Conservation (phyloP, 2,329 filamentous ascomycete genomes). For the Ophiostoma pallidulum region DNA sequence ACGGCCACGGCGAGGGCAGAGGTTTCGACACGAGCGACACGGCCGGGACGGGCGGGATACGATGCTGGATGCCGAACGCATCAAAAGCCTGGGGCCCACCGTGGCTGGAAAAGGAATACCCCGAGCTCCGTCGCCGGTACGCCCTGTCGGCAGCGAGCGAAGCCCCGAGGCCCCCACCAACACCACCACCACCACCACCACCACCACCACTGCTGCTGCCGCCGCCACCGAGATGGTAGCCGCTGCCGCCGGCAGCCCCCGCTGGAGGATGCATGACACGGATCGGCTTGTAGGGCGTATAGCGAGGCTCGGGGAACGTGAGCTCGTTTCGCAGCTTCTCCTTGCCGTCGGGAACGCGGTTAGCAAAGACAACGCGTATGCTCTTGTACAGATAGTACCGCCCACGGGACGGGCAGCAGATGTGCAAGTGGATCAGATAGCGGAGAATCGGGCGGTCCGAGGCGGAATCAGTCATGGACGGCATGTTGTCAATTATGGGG, state of each 20-base stretch:
- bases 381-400: conserved; percentile 86
- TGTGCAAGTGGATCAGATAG: conserved; percentile 87
- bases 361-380: conserved; percentile 91
- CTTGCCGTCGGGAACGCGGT: conserved; percentile 89
- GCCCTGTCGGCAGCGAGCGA: conserved; percentile 51
- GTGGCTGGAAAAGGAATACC: conserved; percentile 30
- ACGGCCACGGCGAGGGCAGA: background rate
- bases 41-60: conserved; percentile 13
- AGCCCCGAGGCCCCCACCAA: conserved; percentile 36
- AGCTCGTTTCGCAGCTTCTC: conserved; percentile 87
- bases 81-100: conserved; percentile 25
- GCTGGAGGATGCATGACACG: conserved; percentile 37
- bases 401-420: conserved; percentile 76
- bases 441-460: conserved; percentile 62
- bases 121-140: conserved; percentile 47
- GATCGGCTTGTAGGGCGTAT: conserved; percentile 69
- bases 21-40: conserved; percentile 15
- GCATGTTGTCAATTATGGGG: conserved; percentile 59
- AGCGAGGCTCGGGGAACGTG: conserved; percentile 78
- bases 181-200: too few relatives aligned
- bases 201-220: too few relatives aligned
- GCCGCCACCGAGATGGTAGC: conserved; percentile 15
- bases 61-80: conserved; percentile 23
- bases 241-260: conserved; percentile 14
- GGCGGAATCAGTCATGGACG: conserved; percentile 22